A percentile compares a stretch with the other conserved stretches of the same genome.
These are phyloP conservation scores for Fusarium brachygibbosum DNA, from an alignment of 2,329 filamentous ascomycete genomes.

Conservation along the genomic window DNA sequence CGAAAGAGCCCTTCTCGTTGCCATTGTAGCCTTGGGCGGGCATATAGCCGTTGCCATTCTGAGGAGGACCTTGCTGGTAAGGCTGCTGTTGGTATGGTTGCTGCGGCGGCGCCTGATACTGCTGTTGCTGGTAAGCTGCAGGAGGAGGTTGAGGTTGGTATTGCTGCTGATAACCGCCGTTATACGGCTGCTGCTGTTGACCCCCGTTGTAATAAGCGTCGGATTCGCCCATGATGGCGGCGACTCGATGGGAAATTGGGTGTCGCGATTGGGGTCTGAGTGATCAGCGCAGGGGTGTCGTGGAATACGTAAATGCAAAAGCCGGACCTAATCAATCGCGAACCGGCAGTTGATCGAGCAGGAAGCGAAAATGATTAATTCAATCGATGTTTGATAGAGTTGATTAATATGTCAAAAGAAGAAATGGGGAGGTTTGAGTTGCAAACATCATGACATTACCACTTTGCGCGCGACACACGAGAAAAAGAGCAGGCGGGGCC, in stretches of 20 bases:
- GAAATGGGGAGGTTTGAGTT: neutral
- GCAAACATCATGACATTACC: conserved; percentile 4
- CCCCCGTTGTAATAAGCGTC: conserved; percentile 52
- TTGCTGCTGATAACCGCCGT: conserved; percentile 44
- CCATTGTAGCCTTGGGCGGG: conserved; percentile 55
- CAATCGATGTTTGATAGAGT: neutral
- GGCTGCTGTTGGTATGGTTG: conserved; percentile 30
- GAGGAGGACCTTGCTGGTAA: conserved; percentile 50
- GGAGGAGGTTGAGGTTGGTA: conserved; percentile 46
- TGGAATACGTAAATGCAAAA: neutral
- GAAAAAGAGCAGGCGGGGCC: conserved; percentile 27
- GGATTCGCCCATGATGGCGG: conserved; percentile 53
- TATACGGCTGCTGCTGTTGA: conserved; percentile 44
- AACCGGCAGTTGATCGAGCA: neutral
- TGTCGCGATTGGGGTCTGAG: conserved; percentile 16
- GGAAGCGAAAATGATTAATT: neutral
- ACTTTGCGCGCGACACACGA: neutral
- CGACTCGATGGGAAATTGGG: conserved; percentile 1
- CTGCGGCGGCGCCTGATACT: conserved; percentile 48
- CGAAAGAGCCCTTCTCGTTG: conserved; percentile 71
- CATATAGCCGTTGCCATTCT: conserved; percentile 52
- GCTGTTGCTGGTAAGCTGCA: conserved; percentile 31
- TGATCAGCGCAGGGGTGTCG: conserved; percentile 38
- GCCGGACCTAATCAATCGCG: conserved; percentile 13
- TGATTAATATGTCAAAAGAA: neutral